Evolutionary conservation across 352 stramenopile species (phyloP), one percentile per base, ranked within the genome.

Genomic region (Globisporangium sylvaticum): DNA sequence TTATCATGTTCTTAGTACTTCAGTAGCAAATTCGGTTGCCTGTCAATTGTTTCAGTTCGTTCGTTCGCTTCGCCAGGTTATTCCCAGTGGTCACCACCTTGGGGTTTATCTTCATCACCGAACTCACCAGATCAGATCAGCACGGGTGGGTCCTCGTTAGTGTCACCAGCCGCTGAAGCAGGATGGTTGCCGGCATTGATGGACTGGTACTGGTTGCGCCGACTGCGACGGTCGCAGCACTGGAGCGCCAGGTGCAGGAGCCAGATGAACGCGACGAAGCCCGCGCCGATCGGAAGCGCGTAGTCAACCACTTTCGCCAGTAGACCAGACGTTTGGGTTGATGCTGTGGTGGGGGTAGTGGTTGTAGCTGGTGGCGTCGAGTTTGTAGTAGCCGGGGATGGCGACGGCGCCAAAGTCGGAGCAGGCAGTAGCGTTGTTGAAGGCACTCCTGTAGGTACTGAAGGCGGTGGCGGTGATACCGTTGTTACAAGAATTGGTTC

Each of bases 201-300:
- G 5, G 37, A 18, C 25, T n/a, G 34, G 58, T 64, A 64, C 24
- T 54, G 18, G 15, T 18, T 25, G 1, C 58, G 58, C 1, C 27
- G 58, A 37, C 15, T 56, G 37, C 20, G 58, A 0, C 44, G 58
- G 42, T 64, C 58, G 42, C 58, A 64, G 42, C 58, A 64, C 42
- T 44, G 25, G 14, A 58, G 52, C 52, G 9, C 52, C 5, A 37
- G 25, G 12, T 58, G 52, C 25, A 58, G 25, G 3, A 64, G 25
- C 58, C 58, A 64, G 24, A 37, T 48, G 42, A 64, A 64, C 39
- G 25, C 39, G 39, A 55, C 14, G 18, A 64, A 52, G 4, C 1
- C 24, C 12, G 31, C 42, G 20, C 39, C 58, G 18, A 56, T 18
- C 15, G 37, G 44, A 10, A 64, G 25, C 18, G 20, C 5, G 10